Percentiles rank a stretch among this genome's conserved stretches.
Evolutionary conservation across 1,284 basidiomycete species (phyloP).

Genomic region (Ceraceosorus guamensis): DNA sequence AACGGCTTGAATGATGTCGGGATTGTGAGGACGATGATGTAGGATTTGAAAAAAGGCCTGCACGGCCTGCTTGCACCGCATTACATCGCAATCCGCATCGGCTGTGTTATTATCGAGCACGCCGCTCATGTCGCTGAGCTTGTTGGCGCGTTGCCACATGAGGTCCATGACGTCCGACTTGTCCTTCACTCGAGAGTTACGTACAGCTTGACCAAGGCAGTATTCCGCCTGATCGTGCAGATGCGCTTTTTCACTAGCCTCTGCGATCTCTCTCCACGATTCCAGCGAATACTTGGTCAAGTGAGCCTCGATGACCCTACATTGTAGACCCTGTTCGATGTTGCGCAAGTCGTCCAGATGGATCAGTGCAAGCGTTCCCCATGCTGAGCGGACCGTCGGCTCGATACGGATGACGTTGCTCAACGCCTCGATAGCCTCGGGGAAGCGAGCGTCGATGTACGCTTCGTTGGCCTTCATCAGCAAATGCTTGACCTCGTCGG

Average conservation of each 20-base stretch:
- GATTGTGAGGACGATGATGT: constrained; percentile 69
- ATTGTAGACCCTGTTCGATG: constrained; percentile 69
- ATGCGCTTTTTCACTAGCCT: constrained; percentile 57
- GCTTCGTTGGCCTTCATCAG: constrained; percentile 81
- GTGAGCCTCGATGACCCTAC: constrained; percentile 83
- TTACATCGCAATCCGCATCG: no score
- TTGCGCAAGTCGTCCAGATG: constrained; percentile 64
- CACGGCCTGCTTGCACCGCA: constrained; percentile 74
- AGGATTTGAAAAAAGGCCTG: constrained; percentile 69
- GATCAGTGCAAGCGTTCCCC: constrained; percentile 76
- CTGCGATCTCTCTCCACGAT: constrained; percentile 73
- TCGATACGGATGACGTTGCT: constrained; percentile 90
- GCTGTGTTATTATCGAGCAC: not conserved
- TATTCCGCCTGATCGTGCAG: constrained; percentile 80
- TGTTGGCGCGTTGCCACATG: constrained; percentile 79
- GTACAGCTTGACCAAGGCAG: constrained; percentile 77
- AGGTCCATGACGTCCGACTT: constrained; percentile 68
- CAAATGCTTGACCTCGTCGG: constrained; percentile 70
- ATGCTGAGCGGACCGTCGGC: constrained; percentile 72
- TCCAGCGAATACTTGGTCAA: constrained; percentile 67
- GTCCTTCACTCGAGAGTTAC: constrained; percentile 54
- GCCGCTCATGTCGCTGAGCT: constrained; percentile 66
- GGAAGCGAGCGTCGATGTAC: constrained; percentile 58
- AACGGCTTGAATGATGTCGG: constrained; percentile 70
- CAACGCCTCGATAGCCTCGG: constrained; percentile 69